Base-by-base conservation (phyloP, 1,284 basidiomycete species). In the Gomphus bonarii region DNA sequence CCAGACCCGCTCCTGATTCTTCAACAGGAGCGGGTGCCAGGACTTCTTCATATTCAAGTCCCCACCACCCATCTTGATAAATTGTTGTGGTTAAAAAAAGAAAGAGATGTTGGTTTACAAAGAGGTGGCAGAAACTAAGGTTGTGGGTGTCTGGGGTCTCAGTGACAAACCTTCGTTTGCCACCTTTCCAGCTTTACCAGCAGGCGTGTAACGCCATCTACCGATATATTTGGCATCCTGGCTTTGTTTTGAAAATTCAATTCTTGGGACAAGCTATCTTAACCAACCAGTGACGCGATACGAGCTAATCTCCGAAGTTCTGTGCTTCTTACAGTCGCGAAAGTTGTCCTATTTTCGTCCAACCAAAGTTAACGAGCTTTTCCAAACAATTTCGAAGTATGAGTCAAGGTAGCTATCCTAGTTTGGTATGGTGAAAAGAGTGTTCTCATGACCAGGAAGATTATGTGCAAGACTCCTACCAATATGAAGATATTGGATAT, bases 1-100 rank as follows among this genome's bases (percentile, higher is more conserved):
- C 95, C 97, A 99, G 66, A 99, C 95, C 79, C 88, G 84, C 84
- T 97, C 93, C 85, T 98, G 95, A 75, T 97, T 97, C 71, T 91
- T 92, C 74, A 95, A 74, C 75, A 97, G 90, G 79, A 95, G 88
- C 79, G 93, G 92, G 72, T 97, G 94, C 94, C 95, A 97, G 63
- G 91, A 92, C 81, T 95, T 95, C 73, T 97, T 97, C 93, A 95
- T 95, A 67, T 92, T 92, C 71, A 93, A 77, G 70, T 94, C 91
- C 63, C 91, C 91, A 61, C 91, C 91, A 81, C 93, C 93, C 93
- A 97, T 97, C 66, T 88, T 94, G 78, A 64, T n/a, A 35, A 5
- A 35, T 28, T 49, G n/a, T 4, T 36, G 14, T 47, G 47, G 42
- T 43, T 18, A 35, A 47, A 20, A 22, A 3, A 28, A 16, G 25